These are phyloP conservation scores for Cichorium intybus DNA, from an alignment of 140 eudicot genomes.

Conservation along the genomic window DNA sequence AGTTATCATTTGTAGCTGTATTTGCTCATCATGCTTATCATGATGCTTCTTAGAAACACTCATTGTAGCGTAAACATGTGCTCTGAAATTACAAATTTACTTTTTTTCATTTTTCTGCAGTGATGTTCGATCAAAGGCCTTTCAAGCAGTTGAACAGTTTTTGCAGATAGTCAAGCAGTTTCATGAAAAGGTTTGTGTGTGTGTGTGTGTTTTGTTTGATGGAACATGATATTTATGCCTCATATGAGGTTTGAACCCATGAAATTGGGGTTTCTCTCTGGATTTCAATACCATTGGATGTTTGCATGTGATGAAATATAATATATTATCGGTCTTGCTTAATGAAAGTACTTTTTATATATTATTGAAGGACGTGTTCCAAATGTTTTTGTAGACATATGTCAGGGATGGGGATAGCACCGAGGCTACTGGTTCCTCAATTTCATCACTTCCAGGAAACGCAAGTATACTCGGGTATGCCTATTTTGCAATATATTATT, in stretches of 20 bases:
- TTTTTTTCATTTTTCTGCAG: slow-evolving; percentile 38
- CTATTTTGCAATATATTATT: background rate
- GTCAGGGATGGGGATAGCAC: slow-evolving; percentile 59
- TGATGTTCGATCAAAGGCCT: slow-evolving; percentile 94
- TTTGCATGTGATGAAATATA: too few species aligned
- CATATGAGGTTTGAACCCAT: background rate
- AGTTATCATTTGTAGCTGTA: background rate
- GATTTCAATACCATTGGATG: too few species aligned
- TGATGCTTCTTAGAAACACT: slow-evolving; percentile 3
- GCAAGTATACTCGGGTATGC: slow-evolving; percentile 96
- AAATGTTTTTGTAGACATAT: slow-evolving; percentile 39
- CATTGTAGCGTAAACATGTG: background rate
- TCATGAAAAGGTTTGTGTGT: slow-evolving; percentile 87
- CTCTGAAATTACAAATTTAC: background rate
- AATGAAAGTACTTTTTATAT: background rate
- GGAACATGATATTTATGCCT: background rate
- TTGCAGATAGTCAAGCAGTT: slow-evolving; percentile 79
- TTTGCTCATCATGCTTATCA: slow-evolving; percentile 1
- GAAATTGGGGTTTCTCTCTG: background rate
- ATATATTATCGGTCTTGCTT: slow-evolving; percentile 6
- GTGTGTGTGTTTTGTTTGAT: slow-evolving; percentile 11
- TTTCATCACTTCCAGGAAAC: slow-evolving; percentile 67
- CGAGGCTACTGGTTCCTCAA: slow-evolving; percentile 51
- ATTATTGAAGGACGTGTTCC: background rate
- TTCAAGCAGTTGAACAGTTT: slow-evolving; percentile 93